Conservation (phyloP, 306 rosid genomes). For the Glycine tomentella region DNA sequence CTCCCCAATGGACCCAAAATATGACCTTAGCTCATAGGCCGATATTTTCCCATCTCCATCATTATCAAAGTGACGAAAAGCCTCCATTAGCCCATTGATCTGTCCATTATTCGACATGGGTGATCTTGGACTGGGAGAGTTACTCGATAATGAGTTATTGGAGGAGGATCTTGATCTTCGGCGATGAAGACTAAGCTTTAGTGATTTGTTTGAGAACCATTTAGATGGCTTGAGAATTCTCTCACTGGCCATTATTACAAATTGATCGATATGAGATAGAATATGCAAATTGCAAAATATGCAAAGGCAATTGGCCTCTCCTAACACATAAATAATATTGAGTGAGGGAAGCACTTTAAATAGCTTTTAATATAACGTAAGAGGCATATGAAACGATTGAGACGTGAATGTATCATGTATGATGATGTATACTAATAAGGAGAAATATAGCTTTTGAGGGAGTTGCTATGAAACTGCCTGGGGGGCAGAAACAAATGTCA, state of each 20-base stretch:
- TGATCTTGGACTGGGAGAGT: slow-evolving; percentile 47
- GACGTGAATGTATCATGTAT: neutral
- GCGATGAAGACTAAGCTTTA: slow-evolving; percentile 50
- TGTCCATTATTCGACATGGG: slow-evolving; percentile 47
- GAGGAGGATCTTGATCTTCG: slow-evolving; percentile 47
- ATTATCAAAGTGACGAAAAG: slow-evolving; percentile 62
- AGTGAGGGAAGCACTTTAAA: neutral
- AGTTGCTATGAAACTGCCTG: slow-evolving; percentile 45
- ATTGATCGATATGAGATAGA: neutral
- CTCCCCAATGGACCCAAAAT: slow-evolving; percentile 75
- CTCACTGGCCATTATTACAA: slow-evolving; percentile 50
- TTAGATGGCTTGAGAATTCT: slow-evolving; percentile 54
- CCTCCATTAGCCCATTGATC: slow-evolving; percentile 53
- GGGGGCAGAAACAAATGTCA: slow-evolving; percentile 31
- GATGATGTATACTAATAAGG: too few species aligned
- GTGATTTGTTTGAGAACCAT: slow-evolving; percentile 68
- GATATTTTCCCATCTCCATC: slow-evolving; percentile 76
- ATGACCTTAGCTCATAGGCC: slow-evolving; percentile 64
- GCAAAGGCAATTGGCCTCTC: neutral
- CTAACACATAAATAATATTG: neutral
- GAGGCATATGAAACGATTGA: neutral
- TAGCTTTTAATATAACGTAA: slow-evolving; percentile 6
- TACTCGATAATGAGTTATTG: neutral
- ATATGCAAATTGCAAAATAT: neutral
- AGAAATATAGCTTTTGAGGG: slow-evolving; percentile 17